Conservation (phyloP, 306 rosid species). For the Vigna radiata region DNA sequence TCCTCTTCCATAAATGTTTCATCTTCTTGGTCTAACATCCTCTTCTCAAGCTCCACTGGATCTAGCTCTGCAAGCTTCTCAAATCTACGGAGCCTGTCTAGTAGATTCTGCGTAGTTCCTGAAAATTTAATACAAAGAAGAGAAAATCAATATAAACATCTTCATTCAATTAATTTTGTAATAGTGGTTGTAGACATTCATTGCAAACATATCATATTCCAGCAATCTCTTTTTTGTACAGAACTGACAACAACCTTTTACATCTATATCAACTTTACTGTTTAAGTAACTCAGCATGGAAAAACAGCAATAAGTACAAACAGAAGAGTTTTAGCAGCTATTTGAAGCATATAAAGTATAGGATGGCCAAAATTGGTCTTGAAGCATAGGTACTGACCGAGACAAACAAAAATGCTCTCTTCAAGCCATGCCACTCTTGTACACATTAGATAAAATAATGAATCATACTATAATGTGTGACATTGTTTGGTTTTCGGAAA, state of each 20-base stretch:
- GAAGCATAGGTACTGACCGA: conserved; percentile 11
- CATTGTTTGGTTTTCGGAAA: conserved; percentile 39
- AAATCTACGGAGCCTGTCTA: conserved; percentile 80
- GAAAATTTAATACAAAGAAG: conserved; percentile 40
- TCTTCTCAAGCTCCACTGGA: conserved; percentile 79
- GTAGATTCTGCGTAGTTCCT: conserved; percentile 82
- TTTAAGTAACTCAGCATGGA: background rate
- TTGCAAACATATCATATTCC: background rate
- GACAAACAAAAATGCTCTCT: background rate
- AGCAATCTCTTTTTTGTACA: background rate
- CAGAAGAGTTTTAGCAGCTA: conserved; percentile 26
- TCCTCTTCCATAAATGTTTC: conserved; percentile 45
- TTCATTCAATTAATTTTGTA: background rate
- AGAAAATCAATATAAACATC: background rate
- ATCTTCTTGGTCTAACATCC: conserved; percentile 63
- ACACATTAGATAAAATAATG: background rate
- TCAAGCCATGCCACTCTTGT: background rate
- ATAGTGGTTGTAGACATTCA: background rate
- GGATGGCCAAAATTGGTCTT: conserved; percentile 26
- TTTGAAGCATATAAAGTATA: conserved; percentile 16
- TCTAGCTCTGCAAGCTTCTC: conserved; percentile 88
- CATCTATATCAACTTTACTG: background rate
- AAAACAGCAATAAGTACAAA: background rate
- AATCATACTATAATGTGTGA: background rate
- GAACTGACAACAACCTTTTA: background rate